phyloP scores from a whole-genome alignment of 257 asterid genomes.

The Salvia rosmarinus region DNA sequence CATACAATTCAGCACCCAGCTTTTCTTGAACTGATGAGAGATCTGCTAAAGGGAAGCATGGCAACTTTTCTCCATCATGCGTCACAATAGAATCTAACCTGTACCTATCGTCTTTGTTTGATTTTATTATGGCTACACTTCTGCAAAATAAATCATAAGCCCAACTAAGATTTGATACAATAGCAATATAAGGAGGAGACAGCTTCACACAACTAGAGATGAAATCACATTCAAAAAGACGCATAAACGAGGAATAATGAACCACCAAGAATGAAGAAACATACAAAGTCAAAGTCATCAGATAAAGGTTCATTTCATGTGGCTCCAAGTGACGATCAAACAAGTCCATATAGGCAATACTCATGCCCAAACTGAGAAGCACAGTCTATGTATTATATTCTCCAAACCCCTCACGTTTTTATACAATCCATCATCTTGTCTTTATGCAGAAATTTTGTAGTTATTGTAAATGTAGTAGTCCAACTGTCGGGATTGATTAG shows the following conservation, averaged over 20 bases:
- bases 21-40: constrained; percentile 65
- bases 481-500: constrained; percentile 16
- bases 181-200: neutral
- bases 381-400: neutral
- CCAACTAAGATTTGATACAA: constrained; percentile 1
- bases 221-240: neutral
- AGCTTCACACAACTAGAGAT: neutral
- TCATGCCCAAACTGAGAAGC: neutral
- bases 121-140: constrained; percentile 71
- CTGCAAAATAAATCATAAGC: constrained; percentile 60
- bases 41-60: constrained; percentile 79
- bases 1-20: constrained; percentile 69
- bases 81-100: constrained; percentile 79
- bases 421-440: neutral
- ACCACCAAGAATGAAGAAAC: constrained; percentile 6
- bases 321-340: neutral
- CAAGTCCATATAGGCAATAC: neutral
- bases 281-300: constrained; percentile 21
- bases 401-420: constrained; percentile 2
- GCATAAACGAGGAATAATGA: neutral
- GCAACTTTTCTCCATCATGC: constrained; percentile 83
- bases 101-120: constrained; percentile 80
- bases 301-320: neutral
- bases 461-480: constrained; percentile 1
- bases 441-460: neutral